Conservation (phyloP, 1,284 basidiomycete genomes). For the Blastosporella zonata region DNA sequence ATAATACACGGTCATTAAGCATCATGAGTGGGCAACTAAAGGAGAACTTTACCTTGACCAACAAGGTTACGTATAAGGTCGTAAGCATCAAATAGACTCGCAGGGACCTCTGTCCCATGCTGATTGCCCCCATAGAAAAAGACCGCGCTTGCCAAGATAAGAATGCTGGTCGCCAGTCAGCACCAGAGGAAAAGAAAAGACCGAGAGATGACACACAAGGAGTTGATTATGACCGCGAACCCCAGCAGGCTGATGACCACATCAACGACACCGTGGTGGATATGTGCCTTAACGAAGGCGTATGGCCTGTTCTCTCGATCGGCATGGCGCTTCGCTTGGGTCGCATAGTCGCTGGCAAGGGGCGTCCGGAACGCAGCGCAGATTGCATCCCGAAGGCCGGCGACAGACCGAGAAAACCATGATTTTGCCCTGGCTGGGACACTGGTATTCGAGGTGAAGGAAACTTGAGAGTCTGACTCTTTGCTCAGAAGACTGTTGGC, state of each 20-base stretch:
- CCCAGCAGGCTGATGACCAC: constrained; percentile 67
- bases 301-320: constrained; percentile 66
- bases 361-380: constrained; percentile 32
- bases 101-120: constrained; percentile 39
- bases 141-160: constrained; percentile 67
- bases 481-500: constrained; percentile 1
- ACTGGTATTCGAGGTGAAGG: constrained; percentile 16
- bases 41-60: constrained; percentile 60
- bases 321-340: constrained; percentile 40
- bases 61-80: constrained; percentile 64
- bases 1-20: neutral
- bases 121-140: constrained; percentile 62
- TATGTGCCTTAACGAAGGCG: constrained; percentile 69
- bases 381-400: constrained; percentile 21
- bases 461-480: constrained; percentile 19
- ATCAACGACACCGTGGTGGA: constrained; percentile 75
- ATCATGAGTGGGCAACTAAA: neutral
- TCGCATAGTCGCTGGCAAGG: constrained; percentile 25
- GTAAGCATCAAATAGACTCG: constrained; percentile 82
- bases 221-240: constrained; percentile 87
- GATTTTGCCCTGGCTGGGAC: constrained; percentile 11
- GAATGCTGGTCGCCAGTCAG: constrained; percentile 45
- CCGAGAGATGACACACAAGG: constrained; percentile 46
- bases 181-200: neutral
- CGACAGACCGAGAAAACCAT: constrained; percentile 14